phyloP scores from a whole-genome alignment of 257 asterid genomes.

The Craterostigma plantagineum region DNA sequence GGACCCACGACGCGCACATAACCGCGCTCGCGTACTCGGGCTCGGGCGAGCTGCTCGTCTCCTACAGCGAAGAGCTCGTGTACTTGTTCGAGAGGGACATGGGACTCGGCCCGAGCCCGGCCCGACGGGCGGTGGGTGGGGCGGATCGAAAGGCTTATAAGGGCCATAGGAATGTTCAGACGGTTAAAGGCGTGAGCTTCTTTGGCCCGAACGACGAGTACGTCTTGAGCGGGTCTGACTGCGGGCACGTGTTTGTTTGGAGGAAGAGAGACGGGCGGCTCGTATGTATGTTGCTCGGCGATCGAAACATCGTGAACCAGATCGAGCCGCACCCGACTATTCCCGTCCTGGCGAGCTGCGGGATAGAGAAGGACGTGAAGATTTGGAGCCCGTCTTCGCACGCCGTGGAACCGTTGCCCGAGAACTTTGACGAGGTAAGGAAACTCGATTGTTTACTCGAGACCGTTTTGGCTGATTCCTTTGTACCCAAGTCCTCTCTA shows the following conservation, averaged over 20 bases:
- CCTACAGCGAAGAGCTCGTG: slow-evolving; percentile 57
- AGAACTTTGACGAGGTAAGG: slow-evolving; percentile 33
- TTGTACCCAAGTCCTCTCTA: too few relatives aligned
- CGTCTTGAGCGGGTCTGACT: slow-evolving; percentile 64
- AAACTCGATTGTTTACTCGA: too few relatives aligned
- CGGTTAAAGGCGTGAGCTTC: slow-evolving; percentile 66
- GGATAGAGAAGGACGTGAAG: slow-evolving; percentile 48
- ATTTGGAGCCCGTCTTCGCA: slow-evolving; percentile 55
- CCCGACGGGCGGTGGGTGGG: slow-evolving; percentile 12
- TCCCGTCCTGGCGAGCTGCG: slow-evolving; percentile 65
- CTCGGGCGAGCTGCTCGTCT: slow-evolving; percentile 54
- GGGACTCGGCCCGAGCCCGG: slow-evolving; percentile 48
- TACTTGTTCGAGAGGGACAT: slow-evolving; percentile 48
- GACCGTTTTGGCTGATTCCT: too few relatives aligned
- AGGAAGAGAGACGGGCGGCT: slow-evolving; percentile 43
- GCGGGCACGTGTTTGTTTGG: slow-evolving; percentile 73
- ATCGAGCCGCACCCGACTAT: slow-evolving; percentile 42
- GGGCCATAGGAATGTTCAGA: slow-evolving; percentile 51
- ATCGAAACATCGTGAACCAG: slow-evolving; percentile 47
- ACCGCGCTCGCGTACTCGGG: slow-evolving; percentile 60
- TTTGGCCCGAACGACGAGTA: slow-evolving; percentile 59
- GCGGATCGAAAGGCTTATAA: slow-evolving; percentile 28
- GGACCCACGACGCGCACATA: slow-evolving; percentile 29
- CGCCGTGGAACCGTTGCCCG: slow-evolving; percentile 40
- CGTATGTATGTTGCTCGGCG: slow-evolving; percentile 56